Conservation (phyloP, 2,329 filamentous ascomycete species). For the Diaporthe sp. region DNA sequence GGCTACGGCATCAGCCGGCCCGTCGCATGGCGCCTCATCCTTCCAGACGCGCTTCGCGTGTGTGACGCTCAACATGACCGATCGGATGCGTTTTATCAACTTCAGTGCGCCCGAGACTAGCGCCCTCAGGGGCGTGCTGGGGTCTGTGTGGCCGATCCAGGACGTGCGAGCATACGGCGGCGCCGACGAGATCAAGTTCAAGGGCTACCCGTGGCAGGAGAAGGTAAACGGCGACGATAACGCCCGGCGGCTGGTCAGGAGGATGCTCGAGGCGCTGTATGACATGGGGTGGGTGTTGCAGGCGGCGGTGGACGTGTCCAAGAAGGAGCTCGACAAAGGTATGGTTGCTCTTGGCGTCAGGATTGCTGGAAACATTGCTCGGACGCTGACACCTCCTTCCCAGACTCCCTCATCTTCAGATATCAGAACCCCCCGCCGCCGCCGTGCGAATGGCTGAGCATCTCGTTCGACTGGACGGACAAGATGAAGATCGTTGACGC, state of each 20-base stretch:
- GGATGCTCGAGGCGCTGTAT: constrained; percentile 52
- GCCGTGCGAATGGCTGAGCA: constrained; percentile 53
- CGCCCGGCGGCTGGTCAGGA: constrained; percentile 50
- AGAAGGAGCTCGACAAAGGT: constrained; percentile 49
- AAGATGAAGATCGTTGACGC: constrained; percentile 53
- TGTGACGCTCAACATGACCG: constrained; percentile 49
- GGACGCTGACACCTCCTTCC: not conserved
- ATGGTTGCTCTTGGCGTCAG: not conserved
- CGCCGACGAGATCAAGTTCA: constrained; percentile 54
- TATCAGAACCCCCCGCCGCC: constrained; percentile 52
- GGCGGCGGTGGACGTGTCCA: constrained; percentile 53
- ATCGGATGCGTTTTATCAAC: constrained; percentile 53
- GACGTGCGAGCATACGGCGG: constrained; percentile 49
- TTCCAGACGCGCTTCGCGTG: constrained; percentile 49
- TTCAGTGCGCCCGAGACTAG: constrained; percentile 50
- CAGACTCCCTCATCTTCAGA: constrained; percentile 55
- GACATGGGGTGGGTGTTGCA: constrained; percentile 55
- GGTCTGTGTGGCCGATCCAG: constrained; percentile 50
- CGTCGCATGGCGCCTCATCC: not conserved
- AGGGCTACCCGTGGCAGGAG: constrained; percentile 53
- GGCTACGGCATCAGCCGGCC: constrained; percentile 5
- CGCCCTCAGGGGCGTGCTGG: constrained; percentile 47
- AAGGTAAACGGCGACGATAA: constrained; percentile 48
- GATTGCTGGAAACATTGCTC: too few species aligned
- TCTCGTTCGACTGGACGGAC: constrained; percentile 52